These are phyloP conservation scores for Elsinoe necatrix DNA, from an alignment of 2,329 filamentous ascomycete species.

Conservation along the genomic window DNA sequence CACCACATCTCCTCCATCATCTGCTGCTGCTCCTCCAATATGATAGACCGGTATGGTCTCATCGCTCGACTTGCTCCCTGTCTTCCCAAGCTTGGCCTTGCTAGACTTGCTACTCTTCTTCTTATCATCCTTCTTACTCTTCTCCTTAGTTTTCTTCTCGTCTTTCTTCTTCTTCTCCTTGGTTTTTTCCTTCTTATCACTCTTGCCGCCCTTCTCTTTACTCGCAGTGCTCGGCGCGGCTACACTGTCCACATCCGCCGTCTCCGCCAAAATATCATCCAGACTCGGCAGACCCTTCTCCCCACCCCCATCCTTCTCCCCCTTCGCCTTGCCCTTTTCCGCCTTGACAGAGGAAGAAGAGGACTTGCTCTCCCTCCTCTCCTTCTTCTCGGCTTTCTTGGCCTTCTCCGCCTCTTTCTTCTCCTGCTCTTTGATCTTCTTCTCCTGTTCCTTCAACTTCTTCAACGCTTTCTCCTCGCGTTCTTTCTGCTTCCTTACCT, in stretches of 20 bases:
- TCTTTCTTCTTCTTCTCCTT: conserved; percentile 2
- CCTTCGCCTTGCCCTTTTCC: background rate
- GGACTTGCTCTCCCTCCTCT: background rate
- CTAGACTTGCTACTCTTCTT: conserved; percentile 3
- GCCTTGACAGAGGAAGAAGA: background rate
- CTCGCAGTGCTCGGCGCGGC: background rate
- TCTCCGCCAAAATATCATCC: background rate
- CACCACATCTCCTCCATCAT: background rate
- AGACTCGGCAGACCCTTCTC: background rate
- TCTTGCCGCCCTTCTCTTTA: background rate
- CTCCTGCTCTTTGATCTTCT: background rate
- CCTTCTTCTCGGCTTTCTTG: background rate
- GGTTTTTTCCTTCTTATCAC: background rate
- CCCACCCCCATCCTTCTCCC: background rate
- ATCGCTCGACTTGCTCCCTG: background rate
- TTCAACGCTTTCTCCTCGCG: background rate
- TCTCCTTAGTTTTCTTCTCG: background rate
- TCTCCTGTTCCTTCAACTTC: conserved; percentile 4
- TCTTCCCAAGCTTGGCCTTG: conserved; percentile 7
- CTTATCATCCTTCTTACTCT: background rate
- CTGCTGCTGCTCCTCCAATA: background rate
- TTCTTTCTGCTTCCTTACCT: background rate
- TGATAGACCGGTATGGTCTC: background rate
- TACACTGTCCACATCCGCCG: background rate
- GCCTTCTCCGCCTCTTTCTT: background rate